Evolutionary conservation across 176 grass and related monocot genomes (phyloP), one percentile per base, ranked within the genome.

Genomic region (Aechmea fasciata): DNA sequence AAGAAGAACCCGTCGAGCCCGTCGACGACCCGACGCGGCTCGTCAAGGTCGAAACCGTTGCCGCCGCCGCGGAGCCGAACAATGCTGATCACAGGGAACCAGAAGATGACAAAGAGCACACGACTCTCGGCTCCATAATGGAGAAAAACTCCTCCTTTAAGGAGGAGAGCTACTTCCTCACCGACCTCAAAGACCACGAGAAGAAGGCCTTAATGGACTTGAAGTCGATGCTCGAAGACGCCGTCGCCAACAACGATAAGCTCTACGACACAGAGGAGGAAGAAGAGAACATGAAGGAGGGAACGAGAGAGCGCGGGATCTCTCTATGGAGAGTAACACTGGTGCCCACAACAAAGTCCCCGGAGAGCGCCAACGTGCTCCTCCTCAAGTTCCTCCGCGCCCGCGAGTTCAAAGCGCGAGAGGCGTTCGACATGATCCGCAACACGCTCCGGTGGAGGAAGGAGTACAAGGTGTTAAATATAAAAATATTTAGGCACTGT

Each of bases 181-280:
- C 61, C 14, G 77, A 80, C 20, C 68, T 66, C 15, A 65, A 52
- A 11, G 77, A 85, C 49, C 33, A 53, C 12, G 83, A 85, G 77
- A 85, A 80, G 83, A 85, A 85, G 65, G 83, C 77, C 22, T 53
- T 85, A n/a, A 64, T 80, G 14, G 72, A 85, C 8, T 10, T 85
- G 49, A 76, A 74, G 54, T 79, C 73, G 22, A 74, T 80, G 52
- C 33, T 85, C 14, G 70, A 80, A 68, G 66, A 65, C 8, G 65
- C 75, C 75, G 18, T 77, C 52, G 65, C 65, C n/a, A 69, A 77
- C 33, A 49, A 69, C 50, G 65, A 26, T 26, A 26, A 77, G 65
- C 59, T 77, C 65, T 67, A 6, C 29, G 18, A 57, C 15, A 11
- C 15, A 3, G 52, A 8, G 7, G 65, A 59, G 52, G 65, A 77